Evolutionary conservation across 164 flowering plant species (phyloP).

Genomic region (Chimonanthus praecox): DNA sequence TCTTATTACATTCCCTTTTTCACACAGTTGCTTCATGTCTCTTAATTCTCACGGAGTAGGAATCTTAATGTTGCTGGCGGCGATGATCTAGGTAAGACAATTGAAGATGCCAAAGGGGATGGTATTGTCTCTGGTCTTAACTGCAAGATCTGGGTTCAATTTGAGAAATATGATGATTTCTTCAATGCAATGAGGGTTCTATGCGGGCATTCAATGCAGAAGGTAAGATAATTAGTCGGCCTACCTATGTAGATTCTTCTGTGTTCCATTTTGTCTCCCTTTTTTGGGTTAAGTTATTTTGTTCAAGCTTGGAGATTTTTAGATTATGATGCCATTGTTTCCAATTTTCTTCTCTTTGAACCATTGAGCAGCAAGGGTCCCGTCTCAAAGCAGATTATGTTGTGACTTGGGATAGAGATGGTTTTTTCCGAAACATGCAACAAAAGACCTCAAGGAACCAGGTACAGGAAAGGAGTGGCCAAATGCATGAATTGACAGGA

Average conservation of each 20-base stretch:
- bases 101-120: constrained; percentile 33
- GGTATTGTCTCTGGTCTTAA: constrained; percentile 70
- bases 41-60: constrained; percentile 38
- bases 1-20: neutral
- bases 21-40: constrained; percentile 3
- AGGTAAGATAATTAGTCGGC: constrained; percentile 37
- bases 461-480: constrained; percentile 31
- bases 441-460: constrained; percentile 29
- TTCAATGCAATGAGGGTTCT: constrained; percentile 62
- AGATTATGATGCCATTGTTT: neutral
- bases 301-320: neutral
- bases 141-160: constrained; percentile 82
- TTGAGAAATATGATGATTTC: constrained; percentile 65
- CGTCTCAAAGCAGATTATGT: constrained; percentile 79
- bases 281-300: neutral
- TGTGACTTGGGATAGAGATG: constrained; percentile 76
- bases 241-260: neutral
- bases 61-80: constrained; percentile 81
- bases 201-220: constrained; percentile 81
- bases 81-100: constrained; percentile 57
- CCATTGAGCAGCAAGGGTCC: constrained; percentile 70
- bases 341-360: neutral
- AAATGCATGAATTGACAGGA: constrained; percentile 20
- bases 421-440: constrained; percentile 38
- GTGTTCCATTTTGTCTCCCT: neutral